Percentiles rank a stretch among this genome's conserved stretches.
phyloP scores from a whole-genome alignment of 768 basidiomycete species.

The Cystobasidium tubakii region DNA sequence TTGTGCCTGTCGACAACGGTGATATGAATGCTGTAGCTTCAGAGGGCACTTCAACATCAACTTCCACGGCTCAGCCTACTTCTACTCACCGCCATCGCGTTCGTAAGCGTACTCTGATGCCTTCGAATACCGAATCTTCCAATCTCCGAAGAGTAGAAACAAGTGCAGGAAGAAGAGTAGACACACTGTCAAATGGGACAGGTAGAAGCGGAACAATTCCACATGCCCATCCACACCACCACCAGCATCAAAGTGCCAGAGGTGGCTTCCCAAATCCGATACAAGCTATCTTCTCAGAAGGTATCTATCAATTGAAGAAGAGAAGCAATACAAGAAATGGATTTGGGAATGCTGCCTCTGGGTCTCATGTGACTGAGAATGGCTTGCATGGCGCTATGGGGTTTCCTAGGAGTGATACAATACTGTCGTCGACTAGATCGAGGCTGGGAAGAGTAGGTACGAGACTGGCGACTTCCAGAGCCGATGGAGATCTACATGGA shows the following conservation, averaged over 20 bases:
- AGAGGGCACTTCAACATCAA: not conserved
- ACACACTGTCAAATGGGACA: not conserved
- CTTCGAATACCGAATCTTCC: not conserved
- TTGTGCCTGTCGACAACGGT: not conserved
- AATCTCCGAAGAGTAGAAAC: not conserved
- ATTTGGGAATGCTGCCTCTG: not conserved
- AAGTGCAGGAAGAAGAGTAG: not conserved
- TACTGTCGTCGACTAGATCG: no score
- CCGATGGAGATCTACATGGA: no score
- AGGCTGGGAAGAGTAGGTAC: no score
- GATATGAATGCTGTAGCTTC: not conserved
- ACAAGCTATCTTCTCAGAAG: conserved; percentile 1
- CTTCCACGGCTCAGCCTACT: not conserved
- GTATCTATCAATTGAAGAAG: conserved; percentile 13
- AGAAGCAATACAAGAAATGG: not conserved
- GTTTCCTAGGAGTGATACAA: not conserved
- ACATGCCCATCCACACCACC: not conserved
- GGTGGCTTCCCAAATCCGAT: conserved; percentile 31
- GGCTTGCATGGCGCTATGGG: not conserved
- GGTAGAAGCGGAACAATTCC: not conserved
- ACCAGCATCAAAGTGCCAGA: not conserved
- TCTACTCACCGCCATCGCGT: not conserved
- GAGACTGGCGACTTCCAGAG: no score
- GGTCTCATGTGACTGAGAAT: not conserved
- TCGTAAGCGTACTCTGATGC: not conserved